Conservation (phyloP, 192 early-diverging fungal genomes). For the Backusella mclennaniae region DNA sequence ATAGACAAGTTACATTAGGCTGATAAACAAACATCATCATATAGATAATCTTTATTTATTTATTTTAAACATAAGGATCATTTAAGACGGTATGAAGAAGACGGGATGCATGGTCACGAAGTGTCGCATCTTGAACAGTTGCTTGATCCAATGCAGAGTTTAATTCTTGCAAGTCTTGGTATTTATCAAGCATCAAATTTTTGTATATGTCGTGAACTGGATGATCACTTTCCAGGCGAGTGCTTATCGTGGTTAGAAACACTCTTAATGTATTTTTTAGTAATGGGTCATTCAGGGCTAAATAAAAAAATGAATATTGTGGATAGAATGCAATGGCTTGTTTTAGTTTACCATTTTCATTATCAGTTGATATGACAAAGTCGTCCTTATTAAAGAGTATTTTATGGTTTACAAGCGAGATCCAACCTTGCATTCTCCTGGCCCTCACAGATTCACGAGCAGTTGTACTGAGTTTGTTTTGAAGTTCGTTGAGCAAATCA, state of each 20-base stretch:
- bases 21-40: not conserved
- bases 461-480: not conserved
- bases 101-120: not conserved
- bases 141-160: not conserved
- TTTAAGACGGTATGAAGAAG: not conserved
- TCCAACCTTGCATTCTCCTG: slow-evolving; percentile 8
- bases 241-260: not conserved
- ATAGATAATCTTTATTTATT: not conserved
- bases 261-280: slow-evolving; percentile 5
- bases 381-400: not conserved
- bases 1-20: no score
- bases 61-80: not conserved
- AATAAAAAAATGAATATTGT: not conserved
- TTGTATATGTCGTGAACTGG: not conserved
- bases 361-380: not conserved
- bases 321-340: no score
- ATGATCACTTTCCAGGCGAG: not conserved
- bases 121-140: not conserved
- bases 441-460: not conserved
- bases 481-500: not conserved
- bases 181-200: not conserved
- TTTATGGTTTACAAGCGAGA: not conserved
- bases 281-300: not conserved
- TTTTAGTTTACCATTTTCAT: not conserved
- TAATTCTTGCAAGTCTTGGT: not conserved